Conservation (phyloP, 2,329 filamentous ascomycete genomes). For the Raffaelea ambrosiae region DNA sequence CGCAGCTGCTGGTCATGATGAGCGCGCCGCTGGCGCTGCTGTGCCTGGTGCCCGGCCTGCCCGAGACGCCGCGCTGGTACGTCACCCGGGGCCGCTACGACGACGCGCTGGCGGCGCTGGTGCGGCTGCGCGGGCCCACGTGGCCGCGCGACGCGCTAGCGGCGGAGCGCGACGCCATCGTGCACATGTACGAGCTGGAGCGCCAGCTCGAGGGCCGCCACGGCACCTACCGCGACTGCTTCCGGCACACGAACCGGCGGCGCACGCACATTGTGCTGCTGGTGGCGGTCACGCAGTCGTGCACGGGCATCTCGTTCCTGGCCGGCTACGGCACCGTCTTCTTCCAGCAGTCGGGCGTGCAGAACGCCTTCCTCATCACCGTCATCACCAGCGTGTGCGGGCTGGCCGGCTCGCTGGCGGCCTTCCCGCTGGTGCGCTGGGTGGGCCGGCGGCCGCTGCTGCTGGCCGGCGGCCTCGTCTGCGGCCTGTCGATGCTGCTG, state of each 20-base stretch:
- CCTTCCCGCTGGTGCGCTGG: neutral
- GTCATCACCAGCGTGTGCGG: slow-evolving; percentile 46
- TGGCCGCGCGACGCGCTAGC: too few species aligned
- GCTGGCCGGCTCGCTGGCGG: slow-evolving; percentile 36
- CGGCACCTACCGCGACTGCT: slow-evolving; percentile 34
- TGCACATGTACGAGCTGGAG: slow-evolving; percentile 25
- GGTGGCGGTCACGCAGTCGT: too few species aligned
- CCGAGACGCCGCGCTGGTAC: too few species aligned
- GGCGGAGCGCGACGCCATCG: slow-evolving; percentile 21
- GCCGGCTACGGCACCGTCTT: slow-evolving; percentile 42
- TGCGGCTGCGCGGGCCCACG: too few species aligned
- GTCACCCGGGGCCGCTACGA: too few species aligned
- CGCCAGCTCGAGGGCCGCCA: slow-evolving; percentile 15
- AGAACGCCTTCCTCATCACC: slow-evolving; percentile 45
- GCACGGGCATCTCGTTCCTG: too few species aligned
- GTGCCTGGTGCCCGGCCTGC: too few species aligned
- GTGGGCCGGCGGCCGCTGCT: neutral
- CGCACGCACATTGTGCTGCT: slow-evolving; percentile 29
- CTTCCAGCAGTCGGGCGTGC: slow-evolving; percentile 48
- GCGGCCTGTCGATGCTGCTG: neutral
- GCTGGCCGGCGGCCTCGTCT: neutral
- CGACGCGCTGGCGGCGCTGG: too few species aligned
- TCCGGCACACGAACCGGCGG: slow-evolving; percentile 39
- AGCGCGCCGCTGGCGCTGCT: too few species aligned
- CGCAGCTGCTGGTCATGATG: too few species aligned